Conservation (phyloP, 176 grass and related monocot genomes). For the Cymbopogon citratus region DNA sequence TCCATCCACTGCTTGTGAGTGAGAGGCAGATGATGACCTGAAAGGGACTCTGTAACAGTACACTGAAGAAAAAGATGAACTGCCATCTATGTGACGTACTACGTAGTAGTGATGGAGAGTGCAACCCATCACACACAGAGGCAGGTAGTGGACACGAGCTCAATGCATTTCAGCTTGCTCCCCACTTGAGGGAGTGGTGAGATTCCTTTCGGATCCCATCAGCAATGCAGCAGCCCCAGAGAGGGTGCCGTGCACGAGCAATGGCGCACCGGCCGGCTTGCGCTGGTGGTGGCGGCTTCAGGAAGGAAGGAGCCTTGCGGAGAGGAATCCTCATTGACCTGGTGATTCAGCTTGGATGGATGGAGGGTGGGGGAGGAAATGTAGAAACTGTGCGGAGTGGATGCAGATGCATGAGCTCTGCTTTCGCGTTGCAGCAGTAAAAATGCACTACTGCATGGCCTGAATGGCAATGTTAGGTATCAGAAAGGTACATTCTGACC, state of each 20-base stretch:
- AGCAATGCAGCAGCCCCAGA: not conserved
- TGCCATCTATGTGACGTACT: constrained; percentile 22
- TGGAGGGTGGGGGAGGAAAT: not conserved
- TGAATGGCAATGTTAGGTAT: constrained; percentile 35
- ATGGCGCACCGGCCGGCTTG: not conserved
- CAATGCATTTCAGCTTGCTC: constrained; percentile 44
- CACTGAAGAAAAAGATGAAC: constrained; percentile 37
- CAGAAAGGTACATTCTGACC: constrained; percentile 23
- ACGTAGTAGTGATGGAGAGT: constrained; percentile 29
- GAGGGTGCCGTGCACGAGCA: not conserved
- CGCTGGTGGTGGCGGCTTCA: not conserved
- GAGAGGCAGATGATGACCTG: constrained; percentile 9
- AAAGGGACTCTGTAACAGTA: constrained; percentile 28
- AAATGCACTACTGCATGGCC: constrained; percentile 31
- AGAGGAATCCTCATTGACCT: constrained; percentile 22
- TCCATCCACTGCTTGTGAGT: constrained; percentile 27
- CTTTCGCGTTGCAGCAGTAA: not conserved
- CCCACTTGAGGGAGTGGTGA: constrained; percentile 44
- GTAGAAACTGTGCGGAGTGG: constrained; percentile 28
- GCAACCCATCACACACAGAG: constrained; percentile 22
- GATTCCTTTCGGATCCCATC: constrained; percentile 26
- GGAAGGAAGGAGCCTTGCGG: not conserved
- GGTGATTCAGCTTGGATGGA: constrained; percentile 24
- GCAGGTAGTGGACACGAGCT: constrained; percentile 37
- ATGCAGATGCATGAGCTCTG: constrained; percentile 13